phyloP scores from a whole-genome alignment of 495 filamentous ascomycete species.

The Neurospora tetrasperma region DNA sequence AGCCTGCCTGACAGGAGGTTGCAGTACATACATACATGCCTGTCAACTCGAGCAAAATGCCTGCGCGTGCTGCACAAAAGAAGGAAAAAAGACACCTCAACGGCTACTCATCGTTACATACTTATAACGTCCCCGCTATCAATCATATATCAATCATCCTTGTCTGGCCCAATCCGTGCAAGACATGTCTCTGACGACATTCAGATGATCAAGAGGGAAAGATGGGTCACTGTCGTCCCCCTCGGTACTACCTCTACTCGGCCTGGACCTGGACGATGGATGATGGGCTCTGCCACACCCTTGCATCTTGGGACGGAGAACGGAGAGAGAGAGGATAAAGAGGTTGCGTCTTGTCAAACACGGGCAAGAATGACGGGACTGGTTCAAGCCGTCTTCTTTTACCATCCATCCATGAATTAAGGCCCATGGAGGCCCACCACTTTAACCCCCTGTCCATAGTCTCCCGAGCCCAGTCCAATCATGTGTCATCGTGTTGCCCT shows the following conservation, averaged over 20 bases:
- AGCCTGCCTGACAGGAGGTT: background rate
- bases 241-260: too few species aligned
- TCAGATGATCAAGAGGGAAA: constrained; percentile 11
- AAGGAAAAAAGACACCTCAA: background rate
- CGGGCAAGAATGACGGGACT: background rate
- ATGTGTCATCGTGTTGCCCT: constrained; percentile 9
- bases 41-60: background rate
- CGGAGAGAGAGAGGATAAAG: background rate
- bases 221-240: background rate
- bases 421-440: constrained; percentile 2
- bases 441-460: constrained; percentile 20
- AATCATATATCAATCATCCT: background rate
- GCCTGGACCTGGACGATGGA: background rate
- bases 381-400: background rate
- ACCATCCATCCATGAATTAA: background rate
- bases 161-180: background rate
- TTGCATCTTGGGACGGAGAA: constrained; percentile 3
- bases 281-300: constrained; percentile 11
- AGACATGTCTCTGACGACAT: constrained; percentile 23
- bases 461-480: constrained; percentile 20
- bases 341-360: background rate
- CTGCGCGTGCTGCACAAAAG: background rate
- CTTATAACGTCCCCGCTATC: background rate
- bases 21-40: background rate
- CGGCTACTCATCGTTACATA: background rate